These are phyloP conservation scores for Porpolomopsis calyptriformis DNA, from an alignment of 768 basidiomycete genomes.

Conservation along the genomic window DNA sequence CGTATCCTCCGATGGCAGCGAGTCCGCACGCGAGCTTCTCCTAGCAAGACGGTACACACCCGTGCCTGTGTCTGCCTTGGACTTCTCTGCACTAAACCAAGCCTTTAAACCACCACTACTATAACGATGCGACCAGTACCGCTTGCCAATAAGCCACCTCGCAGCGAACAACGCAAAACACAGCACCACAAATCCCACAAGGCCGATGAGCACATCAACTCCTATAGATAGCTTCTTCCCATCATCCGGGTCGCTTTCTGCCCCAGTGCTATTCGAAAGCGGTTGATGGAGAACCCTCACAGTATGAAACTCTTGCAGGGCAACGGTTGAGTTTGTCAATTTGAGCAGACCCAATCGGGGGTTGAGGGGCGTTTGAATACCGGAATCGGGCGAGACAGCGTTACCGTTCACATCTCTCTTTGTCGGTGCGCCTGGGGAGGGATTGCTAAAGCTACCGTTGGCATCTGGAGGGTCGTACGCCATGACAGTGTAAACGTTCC, in stretches of 20 bases:
- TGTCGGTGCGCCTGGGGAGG: conserved; percentile 4
- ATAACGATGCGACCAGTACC: conserved; percentile 6
- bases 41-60: conserved; percentile 29
- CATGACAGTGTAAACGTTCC: conserved; percentile 70
- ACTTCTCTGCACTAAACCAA: conserved; percentile 8
- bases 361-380: conserved; percentile 13
- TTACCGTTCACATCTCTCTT: no score
- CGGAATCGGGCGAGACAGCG: conserved; percentile 8
- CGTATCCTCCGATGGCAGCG: conserved; percentile 28
- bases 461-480: conserved; percentile 43
- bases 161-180: conserved; percentile 43
- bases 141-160: conserved; percentile 38
- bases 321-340: conserved; percentile 51
- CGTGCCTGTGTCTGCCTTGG: conserved; percentile 12
- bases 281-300: conserved; percentile 61
- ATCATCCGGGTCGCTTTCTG: conserved; percentile 7
- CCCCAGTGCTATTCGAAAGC: conserved; percentile 18
- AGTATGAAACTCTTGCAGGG: conserved; percentile 56
- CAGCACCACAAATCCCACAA: conserved; percentile 47
- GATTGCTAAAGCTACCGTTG: conserved; percentile 34
- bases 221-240: conserved; percentile 44
- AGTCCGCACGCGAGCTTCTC: conserved; percentile 17
- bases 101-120: conserved; percentile 4
- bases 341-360: conserved; percentile 51
- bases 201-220: conserved; percentile 48